phyloP scores from a whole-genome alignment of 176 grass and related monocot genomes.

The Phoenix dactylifera region DNA sequence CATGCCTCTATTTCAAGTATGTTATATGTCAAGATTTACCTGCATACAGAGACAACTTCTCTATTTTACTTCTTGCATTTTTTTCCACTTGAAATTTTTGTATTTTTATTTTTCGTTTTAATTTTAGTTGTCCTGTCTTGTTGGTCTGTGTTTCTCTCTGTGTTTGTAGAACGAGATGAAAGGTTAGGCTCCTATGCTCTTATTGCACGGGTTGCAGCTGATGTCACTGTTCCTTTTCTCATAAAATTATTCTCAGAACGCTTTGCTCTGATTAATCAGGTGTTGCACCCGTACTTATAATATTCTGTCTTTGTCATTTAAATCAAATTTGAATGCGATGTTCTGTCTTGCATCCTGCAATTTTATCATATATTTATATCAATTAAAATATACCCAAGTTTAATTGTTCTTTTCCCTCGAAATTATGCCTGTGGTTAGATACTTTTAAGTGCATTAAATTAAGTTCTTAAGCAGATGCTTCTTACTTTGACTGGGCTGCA shows the following conservation, averaged over 20 bases:
- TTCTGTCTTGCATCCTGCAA: no score
- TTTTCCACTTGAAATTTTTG: neutral
- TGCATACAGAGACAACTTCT: no score
- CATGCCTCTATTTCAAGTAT: conserved; percentile 98
- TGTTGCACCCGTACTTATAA: conserved; percentile 18
- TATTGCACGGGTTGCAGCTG: conserved; percentile 69
- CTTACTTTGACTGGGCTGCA: no score
- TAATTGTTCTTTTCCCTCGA: no score
- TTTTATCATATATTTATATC: no score
- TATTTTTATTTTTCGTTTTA: neutral
- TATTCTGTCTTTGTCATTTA: neutral
- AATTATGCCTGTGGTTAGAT: no score
- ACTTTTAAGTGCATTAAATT: no score
- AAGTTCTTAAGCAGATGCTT: no score
- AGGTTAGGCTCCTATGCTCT: conserved; percentile 85
- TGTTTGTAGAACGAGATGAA: conserved; percentile 84
- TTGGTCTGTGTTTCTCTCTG: conserved; percentile 1
- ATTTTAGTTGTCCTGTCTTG: neutral
- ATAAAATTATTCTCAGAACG: conserved; percentile 65
- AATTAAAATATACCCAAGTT: no score
- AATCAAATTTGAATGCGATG: no score
- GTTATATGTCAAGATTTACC: conserved; percentile 3
- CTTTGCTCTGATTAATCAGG: conserved; percentile 66
- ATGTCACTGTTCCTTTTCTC: conserved; percentile 76
- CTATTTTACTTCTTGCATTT: no score